phyloP scores from a whole-genome alignment of 345 rosid species.

The Melaleuca quinquenervia region DNA sequence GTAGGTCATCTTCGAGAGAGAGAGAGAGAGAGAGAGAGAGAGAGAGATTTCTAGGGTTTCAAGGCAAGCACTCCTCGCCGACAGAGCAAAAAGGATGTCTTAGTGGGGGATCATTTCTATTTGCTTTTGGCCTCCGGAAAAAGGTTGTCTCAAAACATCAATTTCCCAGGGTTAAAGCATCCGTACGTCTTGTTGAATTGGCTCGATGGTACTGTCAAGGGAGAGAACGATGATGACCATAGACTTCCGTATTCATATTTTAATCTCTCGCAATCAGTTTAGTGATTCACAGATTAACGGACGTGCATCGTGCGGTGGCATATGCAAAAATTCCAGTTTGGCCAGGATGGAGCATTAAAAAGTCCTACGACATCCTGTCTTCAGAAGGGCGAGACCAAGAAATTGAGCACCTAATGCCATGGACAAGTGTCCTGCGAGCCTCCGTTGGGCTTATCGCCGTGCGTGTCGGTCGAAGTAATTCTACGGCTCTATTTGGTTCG shows the following conservation, averaged over 20 bases:
- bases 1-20: not conserved
- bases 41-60: not conserved
- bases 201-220: not conserved
- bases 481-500: not conserved
- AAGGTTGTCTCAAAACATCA: not conserved
- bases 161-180: not conserved
- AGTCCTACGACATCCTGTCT: not conserved
- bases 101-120: slow-evolving; percentile 39
- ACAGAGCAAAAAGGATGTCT: slow-evolving; percentile 17
- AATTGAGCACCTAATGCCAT: not conserved
- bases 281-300: not conserved
- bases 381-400: not conserved
- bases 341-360: not conserved
- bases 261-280: not conserved
- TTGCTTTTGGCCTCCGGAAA: slow-evolving; percentile 1
- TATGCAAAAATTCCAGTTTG: not conserved
- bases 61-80: slow-evolving; percentile 20
- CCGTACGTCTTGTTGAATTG: not conserved
- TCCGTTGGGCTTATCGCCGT: not conserved
- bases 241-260: not conserved
- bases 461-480: not conserved
- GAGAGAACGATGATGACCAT: not conserved
- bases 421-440: accelerated
- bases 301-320: not conserved
- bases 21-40: not conserved